Conservation (phyloP, 257 asterid genomes). For the Ligustrum vulgare region DNA sequence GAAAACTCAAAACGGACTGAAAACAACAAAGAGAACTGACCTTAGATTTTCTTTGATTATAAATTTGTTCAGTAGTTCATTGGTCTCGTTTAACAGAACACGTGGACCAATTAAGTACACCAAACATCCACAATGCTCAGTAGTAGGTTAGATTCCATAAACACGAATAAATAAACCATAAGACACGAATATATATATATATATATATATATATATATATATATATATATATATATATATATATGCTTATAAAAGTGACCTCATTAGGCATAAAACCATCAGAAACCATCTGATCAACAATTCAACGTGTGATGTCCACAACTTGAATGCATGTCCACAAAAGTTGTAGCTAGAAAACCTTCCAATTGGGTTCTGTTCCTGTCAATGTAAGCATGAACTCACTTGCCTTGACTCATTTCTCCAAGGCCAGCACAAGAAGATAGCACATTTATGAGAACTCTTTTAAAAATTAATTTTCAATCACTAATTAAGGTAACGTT, state of each 20-base stretch:
- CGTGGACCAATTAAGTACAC: constrained; percentile 43
- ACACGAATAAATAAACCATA: constrained; percentile 21
- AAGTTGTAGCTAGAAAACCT: constrained; percentile 41
- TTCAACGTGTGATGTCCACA: constrained; percentile 35
- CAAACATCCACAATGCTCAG: constrained; percentile 43
- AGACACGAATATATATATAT: too few species aligned
- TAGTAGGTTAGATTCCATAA: constrained; percentile 33
- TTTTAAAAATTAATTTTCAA: too few species aligned
- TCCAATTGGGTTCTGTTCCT: constrained; percentile 22
- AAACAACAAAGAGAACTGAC: too few species aligned
- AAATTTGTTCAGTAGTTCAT: constrained; percentile 30
- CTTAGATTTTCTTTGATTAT: constrained; percentile 29
- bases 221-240: too few species aligned
- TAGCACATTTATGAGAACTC: constrained; percentile 31
- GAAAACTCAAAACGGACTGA: too few species aligned
- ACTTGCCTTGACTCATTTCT: constrained; percentile 33
- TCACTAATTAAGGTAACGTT: too few species aligned
- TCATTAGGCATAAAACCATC: constrained; percentile 33
- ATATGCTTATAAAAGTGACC: constrained; percentile 39
- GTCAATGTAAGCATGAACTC: constrained; percentile 33
- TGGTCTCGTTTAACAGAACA: constrained; percentile 37
- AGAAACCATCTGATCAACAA: constrained; percentile 31
- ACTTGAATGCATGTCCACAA: constrained; percentile 45
- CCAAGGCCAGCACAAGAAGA: constrained; percentile 43
- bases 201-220: too few species aligned